Evolutionary conservation across 2,329 filamentous ascomycete genomes (phyloP), one percentile per base, ranked within the genome.

Genomic region (Boeremia lycopersici): DNA sequence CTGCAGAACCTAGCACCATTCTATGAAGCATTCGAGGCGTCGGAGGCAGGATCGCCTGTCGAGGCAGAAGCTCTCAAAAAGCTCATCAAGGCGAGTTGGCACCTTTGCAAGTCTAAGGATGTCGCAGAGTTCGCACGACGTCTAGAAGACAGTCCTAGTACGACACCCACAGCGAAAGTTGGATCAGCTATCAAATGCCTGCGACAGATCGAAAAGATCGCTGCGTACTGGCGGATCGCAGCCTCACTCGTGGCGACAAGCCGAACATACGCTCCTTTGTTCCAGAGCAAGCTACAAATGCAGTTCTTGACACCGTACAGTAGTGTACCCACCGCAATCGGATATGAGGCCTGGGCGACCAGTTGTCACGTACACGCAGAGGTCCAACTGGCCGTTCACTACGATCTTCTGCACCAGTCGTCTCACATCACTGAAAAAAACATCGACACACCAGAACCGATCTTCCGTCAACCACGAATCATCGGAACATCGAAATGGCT

Each of bases 281-380:
- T 49, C 11, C 52, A 31, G 4, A 28, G 6, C 6, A 25, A 12
- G 26, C 29, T 40, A 7, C 29, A 30, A n/a, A 17, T 54, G 9
- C 35, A 41, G 1, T 54, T 45, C 25, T 29, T 54, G 40, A 49
- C 46, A 6, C 52, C 52, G 10, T 54, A 49, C n/a, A 19, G 45
- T 17, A 54, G 52, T 35, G 45, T 54, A 4, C 40, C 46, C 10
- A 54, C 52, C n/a, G 23, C 34, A 13, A 54, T 54, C 10, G 52
- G 52, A 13, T 45, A 54, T 28, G 52, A 49, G 23, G 6, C 40
- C n/a, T 54, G 52, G 52, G 52, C 52, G 3, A 46, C 45, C 13
- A 54, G n/a, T 34, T 54, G 52, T 11, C 52, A 54, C 15, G 45
- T 54, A 31, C 52, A 54, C n/a, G 52, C 52, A n/a, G 52, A 54